A percentile compares a stretch with the other conserved stretches of the same genome.
These are phyloP conservation scores for Pseudopediastrum boryanum DNA, from an alignment of 139 green algal genomes.

Conservation along the genomic window DNA sequence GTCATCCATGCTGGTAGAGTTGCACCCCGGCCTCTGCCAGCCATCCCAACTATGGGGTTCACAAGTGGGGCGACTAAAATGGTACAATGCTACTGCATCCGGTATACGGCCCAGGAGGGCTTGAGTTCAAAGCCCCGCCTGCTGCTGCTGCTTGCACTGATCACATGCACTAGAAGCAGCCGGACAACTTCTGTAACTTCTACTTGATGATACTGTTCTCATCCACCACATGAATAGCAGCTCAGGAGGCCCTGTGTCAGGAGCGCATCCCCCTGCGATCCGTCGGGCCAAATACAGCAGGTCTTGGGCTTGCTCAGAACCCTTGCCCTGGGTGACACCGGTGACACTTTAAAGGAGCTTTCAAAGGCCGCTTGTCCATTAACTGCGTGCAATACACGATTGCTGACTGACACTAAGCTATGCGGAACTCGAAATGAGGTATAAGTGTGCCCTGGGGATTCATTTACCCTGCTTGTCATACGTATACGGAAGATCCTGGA, in stretches of 20 bases:
- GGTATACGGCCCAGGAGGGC: neutral
- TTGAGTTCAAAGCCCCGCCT: neutral
- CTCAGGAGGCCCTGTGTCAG: too few species aligned
- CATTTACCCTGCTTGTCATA: neutral
- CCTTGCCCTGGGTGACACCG: too few species aligned
- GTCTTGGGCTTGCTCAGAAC: too few species aligned
- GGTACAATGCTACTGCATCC: neutral
- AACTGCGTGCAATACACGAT: neutral
- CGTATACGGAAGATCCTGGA: too few species aligned
- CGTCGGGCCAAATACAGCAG: too few species aligned
- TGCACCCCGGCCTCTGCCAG: conserved; percentile 48
- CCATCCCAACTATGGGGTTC: conserved; percentile 17
- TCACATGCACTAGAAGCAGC: too few species aligned
- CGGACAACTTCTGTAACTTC: neutral
- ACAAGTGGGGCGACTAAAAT: neutral
- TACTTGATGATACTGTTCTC: neutral
- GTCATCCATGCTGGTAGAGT: conserved; percentile 68
- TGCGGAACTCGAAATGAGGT: neutral
- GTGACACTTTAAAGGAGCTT: too few species aligned
- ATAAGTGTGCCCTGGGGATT: neutral
- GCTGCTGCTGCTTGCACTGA: neutral
- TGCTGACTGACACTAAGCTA: neutral
- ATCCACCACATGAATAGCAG: neutral
- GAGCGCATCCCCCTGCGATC: too few species aligned
- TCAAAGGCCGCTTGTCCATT: neutral